A percentile compares a stretch with the other conserved stretches of the same genome.
Conservation (phyloP, 177 flowering plant genomes). For the Telopea speciosissima region DNA sequence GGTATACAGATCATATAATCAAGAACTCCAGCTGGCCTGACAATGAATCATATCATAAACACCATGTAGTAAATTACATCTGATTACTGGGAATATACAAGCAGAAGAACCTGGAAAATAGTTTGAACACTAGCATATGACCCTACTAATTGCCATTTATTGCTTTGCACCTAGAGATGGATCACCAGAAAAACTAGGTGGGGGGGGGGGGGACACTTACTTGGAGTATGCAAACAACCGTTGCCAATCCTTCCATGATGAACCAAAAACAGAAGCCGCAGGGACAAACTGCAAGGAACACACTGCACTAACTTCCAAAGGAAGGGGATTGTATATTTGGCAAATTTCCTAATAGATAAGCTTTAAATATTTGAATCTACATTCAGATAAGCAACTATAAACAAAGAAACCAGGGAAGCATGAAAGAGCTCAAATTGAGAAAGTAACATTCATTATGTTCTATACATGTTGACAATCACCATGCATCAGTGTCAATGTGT, state of each 20-base stretch:
- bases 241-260: constrained; percentile 80
- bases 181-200: constrained; percentile 1
- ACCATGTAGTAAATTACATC: not conserved
- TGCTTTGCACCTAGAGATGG: not conserved
- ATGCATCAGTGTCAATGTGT: not conserved
- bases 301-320: constrained; percentile 6
- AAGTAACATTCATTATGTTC: not conserved
- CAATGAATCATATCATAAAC: not conserved
- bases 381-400: too few species aligned
- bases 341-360: not conserved
- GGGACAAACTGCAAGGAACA: constrained; percentile 60
- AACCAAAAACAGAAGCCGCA: constrained; percentile 73
- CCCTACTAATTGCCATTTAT: too few species aligned
- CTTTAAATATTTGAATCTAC: not conserved
- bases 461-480: not conserved
- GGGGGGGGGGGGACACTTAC: constrained; percentile 33
- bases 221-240: constrained; percentile 64
- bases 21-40: constrained; percentile 50
- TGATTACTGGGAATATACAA: not conserved
- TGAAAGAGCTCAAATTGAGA: not conserved
- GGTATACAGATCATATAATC: constrained; percentile 77
- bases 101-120: not conserved
- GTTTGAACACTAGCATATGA: not conserved
- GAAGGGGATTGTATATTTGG: not conserved
- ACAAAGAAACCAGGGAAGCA: not conserved